Percentiles rank a stretch among this genome's conserved stretches.
Conservation (phyloP, 169 alveolate species). For the Plasmodium gonderi region DNA sequence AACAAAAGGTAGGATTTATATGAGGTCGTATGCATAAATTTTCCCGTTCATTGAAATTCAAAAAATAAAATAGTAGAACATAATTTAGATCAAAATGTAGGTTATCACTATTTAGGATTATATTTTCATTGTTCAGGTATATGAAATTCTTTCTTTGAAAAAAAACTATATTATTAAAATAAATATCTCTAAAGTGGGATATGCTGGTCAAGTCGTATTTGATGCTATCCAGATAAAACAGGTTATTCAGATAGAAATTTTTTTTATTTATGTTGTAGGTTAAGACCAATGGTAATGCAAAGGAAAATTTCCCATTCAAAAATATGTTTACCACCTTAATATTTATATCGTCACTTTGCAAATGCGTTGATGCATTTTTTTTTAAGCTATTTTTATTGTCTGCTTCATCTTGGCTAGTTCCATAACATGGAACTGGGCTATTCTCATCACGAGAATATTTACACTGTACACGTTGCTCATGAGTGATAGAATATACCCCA, state of each 20-base stretch:
- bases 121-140: constrained; percentile 41
- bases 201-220: constrained; percentile 1
- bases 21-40: constrained; percentile 9
- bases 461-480: background rate
- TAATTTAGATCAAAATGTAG: constrained; percentile 46
- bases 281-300: constrained; percentile 33
- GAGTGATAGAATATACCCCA: background rate
- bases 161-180: constrained; percentile 15
- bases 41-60: constrained; percentile 32
- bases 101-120: constrained; percentile 47
- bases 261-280: constrained; percentile 48
- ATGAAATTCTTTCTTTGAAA: constrained; percentile 29
- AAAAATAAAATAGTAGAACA: constrained; percentile 42
- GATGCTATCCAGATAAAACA: constrained; percentile 19
- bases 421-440: background rate
- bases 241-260: constrained; percentile 25
- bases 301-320: constrained; percentile 56
- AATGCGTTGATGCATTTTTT: background rate
- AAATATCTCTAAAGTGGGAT: constrained; percentile 8
- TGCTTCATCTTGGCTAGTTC: background rate
- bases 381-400: background rate
- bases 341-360: constrained; percentile 6
- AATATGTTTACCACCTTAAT: constrained; percentile 22
- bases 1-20: constrained; percentile 29
- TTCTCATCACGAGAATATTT: background rate